Conservation (phyloP, 129 eudicot genomes). For the Heracleum sosnowskyi region DNA sequence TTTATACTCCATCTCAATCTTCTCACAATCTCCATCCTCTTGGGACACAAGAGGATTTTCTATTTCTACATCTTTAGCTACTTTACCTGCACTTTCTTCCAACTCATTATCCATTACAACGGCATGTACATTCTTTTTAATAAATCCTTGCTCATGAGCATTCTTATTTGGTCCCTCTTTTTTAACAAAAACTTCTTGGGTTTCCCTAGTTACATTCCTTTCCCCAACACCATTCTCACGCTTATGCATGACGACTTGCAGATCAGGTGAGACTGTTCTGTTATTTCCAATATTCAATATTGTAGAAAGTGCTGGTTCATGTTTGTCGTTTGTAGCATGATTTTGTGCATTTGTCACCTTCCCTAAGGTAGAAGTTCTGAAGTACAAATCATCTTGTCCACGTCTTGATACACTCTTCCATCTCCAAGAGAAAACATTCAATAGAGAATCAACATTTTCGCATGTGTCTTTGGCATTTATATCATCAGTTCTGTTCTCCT, state of each 20-base stretch:
- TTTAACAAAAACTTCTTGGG: slow-evolving; percentile 9
- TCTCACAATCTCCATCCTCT: slow-evolving; percentile 14
- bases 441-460: slow-evolving; percentile 15
- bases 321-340: slow-evolving; percentile 22
- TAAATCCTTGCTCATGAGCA: slow-evolving; percentile 8
- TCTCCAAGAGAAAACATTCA: slow-evolving; percentile 16
- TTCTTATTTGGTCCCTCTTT: slow-evolving; percentile 20
- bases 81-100: slow-evolving; percentile 7
- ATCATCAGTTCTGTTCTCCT: slow-evolving; percentile 24
- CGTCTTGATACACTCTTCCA: slow-evolving; percentile 17
- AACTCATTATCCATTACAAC: slow-evolving; percentile 5
- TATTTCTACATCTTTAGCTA: slow-evolving; percentile 11
- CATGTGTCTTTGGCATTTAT: slow-evolving; percentile 21
- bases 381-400: slow-evolving; percentile 16
- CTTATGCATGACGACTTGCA: slow-evolving; percentile 3
- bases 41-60: slow-evolving; percentile 15
- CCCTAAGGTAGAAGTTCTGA: slow-evolving; percentile 19
- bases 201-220: slow-evolving; percentile 5
- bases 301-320: slow-evolving; percentile 20
- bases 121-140: background rate
- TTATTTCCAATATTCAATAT: slow-evolving; percentile 19
- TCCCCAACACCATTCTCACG: slow-evolving; percentile 23
- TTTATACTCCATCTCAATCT: background rate
- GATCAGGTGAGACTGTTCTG: slow-evolving; percentile 10
- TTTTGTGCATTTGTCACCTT: slow-evolving; percentile 25